Evolutionary conservation across 108 stramenopile species (phyloP).

Genomic region (Fistulifera pelliculosa): DNA sequence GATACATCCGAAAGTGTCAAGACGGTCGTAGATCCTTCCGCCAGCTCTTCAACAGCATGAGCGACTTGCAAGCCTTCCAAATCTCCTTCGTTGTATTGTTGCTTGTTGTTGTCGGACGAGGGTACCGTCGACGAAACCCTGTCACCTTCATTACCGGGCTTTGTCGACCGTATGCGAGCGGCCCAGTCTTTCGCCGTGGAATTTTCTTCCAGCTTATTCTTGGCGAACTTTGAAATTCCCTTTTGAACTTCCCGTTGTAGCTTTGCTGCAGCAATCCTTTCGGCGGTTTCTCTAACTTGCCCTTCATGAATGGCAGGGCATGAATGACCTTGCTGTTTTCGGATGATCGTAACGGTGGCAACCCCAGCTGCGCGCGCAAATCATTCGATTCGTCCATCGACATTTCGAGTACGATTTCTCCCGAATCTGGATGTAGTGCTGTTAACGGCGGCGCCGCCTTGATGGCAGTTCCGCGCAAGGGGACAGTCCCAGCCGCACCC

Average conservation of each 20-base stretch:
- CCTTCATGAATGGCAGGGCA: constrained; percentile 40
- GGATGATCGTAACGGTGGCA: constrained; percentile 42
- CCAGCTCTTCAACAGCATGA: constrained; percentile 46
- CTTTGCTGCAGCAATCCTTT: constrained; percentile 51
- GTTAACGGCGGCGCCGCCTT: neutral
- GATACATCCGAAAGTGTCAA: constrained; percentile 65
- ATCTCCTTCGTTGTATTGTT: constrained; percentile 42
- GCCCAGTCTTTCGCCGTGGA: constrained; percentile 8
- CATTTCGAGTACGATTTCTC: constrained; percentile 34
- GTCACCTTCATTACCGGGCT: too few species aligned
- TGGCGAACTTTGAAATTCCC: constrained; percentile 26
- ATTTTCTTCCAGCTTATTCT: constrained; percentile 11
- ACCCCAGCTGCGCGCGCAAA: constrained; percentile 54
- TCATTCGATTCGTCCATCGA: constrained; percentile 75
- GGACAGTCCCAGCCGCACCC: constrained; percentile 66
- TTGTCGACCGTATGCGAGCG: neutral
- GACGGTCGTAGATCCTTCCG: constrained; percentile 49
- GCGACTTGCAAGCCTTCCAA: constrained; percentile 61
- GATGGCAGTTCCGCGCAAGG: constrained; percentile 21
- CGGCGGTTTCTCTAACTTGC: constrained; percentile 19
- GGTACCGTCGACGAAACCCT: constrained; percentile 18
- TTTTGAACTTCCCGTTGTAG: constrained; percentile 39
- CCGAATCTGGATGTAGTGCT: constrained; percentile 4
- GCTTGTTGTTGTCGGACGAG: constrained; percentile 2
- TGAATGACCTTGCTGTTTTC: constrained; percentile 24